Base-by-base conservation (phyloP, 2,329 filamentous ascomycete species). In the Hypoxylon sp. region DNA sequence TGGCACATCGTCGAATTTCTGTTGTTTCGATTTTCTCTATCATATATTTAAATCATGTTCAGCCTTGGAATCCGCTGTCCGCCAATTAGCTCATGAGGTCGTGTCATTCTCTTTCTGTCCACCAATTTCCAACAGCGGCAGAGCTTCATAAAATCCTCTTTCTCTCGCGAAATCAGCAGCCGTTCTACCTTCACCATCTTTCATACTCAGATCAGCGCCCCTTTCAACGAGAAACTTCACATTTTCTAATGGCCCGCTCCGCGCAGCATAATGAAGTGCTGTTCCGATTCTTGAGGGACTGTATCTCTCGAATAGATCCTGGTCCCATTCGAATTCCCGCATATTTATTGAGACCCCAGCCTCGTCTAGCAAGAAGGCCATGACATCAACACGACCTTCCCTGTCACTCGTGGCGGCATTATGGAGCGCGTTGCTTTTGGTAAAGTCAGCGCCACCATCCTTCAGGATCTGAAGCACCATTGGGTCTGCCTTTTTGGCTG, bases 401-500 rank as follows among this genome's bases (percentile, higher is more conserved):
- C 5, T 50, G 10, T 24, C 11, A 5, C 46, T 35, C 26, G 50
- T 13, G 11, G 50, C 50, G 3, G 50, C 50, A 24, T 11, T 19
- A 10, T 53, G 50, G 9, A 53, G 50, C 3, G 50, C 50, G 50
- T 39, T 53, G 50, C n/a, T 35, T n/a, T 53, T 53, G 50, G 50
- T 37, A 14, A 53, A 53, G 29, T 53, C 50, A 8, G 31, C 50
- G 29, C 50, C 50, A 14, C n/a, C n/a, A 22, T 53, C 50, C 17
- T 53, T 53, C 10, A 53, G 50, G 10, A 37, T 9, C 17, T 19
- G 50, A 37, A 53, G 29, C 31, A 53, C 33, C 10, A 8, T 22
- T 1, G 31, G 17, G 9, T 13, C 5, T 35, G 29, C 50, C 14
- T 8, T n/a, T 8, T n/a, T 35, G 11, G 29, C 50, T 11, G 33